Base-by-base conservation (phyloP, 2,329 filamentous ascomycete species). In the Penicillium sp. region DNA sequence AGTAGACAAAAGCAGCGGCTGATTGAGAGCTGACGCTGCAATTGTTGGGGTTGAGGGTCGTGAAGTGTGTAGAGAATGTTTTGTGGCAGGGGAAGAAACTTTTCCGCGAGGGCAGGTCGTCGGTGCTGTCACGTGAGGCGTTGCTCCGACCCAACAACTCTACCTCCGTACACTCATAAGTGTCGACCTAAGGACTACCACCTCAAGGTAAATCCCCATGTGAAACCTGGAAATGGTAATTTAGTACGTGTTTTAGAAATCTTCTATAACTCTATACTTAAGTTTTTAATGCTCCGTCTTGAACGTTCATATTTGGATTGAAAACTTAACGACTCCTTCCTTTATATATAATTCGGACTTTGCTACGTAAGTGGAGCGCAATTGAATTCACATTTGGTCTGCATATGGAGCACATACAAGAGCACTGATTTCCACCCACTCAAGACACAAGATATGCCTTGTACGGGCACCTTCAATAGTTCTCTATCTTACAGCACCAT, bases 51-150 rank as follows among this genome's bases (percentile, higher is more conserved):
- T 60, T 57, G 52, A 40, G 48, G 54, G 51, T 55, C 53, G 53
- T 58, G 53, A 61, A 61, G 53, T 57, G 51, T 55, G 58, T 55
- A 58, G 57, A 55, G 46, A 25, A 42, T 61, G 63, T 62, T 67
- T 67, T 61, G 64, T 59, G 55, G 64, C 40, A 60, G 60, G 63
- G 60, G 68, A 71, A 73, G 71, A 73, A 73, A 73, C 69, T 74
- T 74, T 72, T 71, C 66, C 33, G 65, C 64, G 55, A 55, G 54
- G 58, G 42, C 59, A 65, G 51, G 62, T 65, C 61, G 64, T 55
- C 49, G 43, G 59, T 66, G 51, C 4, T 26, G 43, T 70, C 69
- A 71, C 68, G 67, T 71, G 68, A 62, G 11, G 4, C 22, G 14
- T 8, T 22, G 19, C 28, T 35, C n/a, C 28, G 6, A 25, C 25